Conservation (phyloP, 1,284 basidiomycete genomes). For the Prillingera fragicola region DNA sequence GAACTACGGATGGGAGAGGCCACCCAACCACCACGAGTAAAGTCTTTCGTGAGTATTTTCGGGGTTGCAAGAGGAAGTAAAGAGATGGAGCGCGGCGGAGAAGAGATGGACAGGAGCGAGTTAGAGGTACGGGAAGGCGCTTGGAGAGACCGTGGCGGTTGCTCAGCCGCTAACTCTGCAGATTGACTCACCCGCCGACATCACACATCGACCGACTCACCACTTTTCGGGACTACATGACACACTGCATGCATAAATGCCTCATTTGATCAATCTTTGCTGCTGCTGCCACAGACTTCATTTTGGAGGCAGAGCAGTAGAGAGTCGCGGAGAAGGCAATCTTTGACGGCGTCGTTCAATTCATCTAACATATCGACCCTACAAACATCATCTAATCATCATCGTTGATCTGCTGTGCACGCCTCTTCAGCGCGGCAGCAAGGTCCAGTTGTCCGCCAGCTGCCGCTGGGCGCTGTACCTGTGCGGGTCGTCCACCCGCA, state of each 20-base stretch:
- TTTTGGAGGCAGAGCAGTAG: neutral
- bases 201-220: neutral
- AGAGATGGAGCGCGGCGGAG: neutral
- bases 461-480: conserved; percentile 47
- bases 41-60: conserved; percentile 10
- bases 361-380: no score
- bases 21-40: conserved; percentile 17
- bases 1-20: conserved; percentile 45
- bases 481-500: conserved; percentile 28
- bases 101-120: no score
- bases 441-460: conserved; percentile 68
- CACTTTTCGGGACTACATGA: neutral
- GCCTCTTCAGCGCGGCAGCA: conserved; percentile 54
- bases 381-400: conserved; percentile 13
- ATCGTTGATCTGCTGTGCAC: conserved; percentile 19
- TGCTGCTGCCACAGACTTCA: neutral
- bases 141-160: no score
- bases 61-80: neutral
- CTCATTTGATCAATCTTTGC: neutral
- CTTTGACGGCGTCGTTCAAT: no score
- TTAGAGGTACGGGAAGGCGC: no score
- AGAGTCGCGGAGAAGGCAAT: neutral
- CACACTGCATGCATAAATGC: neutral
- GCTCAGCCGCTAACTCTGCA: no score
- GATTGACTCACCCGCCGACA: no score